Percentiles rank a stretch among this genome's conserved stretches.
Evolutionary conservation across 2,329 filamentous ascomycete species (phyloP).

Genomic region (Penicillium sp.): DNA sequence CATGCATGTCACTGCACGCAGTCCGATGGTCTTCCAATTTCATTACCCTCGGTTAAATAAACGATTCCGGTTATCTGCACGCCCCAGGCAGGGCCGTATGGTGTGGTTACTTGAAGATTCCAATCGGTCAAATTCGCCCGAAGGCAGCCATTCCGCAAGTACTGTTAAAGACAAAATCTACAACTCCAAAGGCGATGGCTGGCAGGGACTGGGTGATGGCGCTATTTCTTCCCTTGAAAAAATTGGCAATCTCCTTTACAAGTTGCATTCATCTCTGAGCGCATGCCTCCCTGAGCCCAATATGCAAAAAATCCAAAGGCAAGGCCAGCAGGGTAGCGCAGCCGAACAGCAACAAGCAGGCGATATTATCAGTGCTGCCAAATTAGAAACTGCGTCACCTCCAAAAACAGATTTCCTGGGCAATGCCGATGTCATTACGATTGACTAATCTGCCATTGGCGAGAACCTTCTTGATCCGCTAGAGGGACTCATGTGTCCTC

Average conservation of each 20-base stretch:
- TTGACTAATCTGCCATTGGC: slow-evolving; percentile 28
- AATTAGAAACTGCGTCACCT: not conserved
- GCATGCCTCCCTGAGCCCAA: slow-evolving; percentile 15
- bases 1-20: slow-evolving; percentile 37
- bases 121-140: slow-evolving; percentile 14
- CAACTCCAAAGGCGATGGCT: slow-evolving; percentile 38
- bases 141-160: slow-evolving; percentile 20
- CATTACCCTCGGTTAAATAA: slow-evolving; percentile 35
- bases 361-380: not conserved
- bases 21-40: slow-evolving; percentile 36
- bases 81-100: slow-evolving; percentile 26
- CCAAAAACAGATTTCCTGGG: slow-evolving; percentile 7
- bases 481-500: slow-evolving; percentile 3
- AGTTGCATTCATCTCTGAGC: slow-evolving; percentile 33
- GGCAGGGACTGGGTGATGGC: slow-evolving; percentile 42
- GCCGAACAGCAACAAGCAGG: not conserved
- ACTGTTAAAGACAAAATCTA: slow-evolving; percentile 36
- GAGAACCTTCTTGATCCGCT: slow-evolving; percentile 1
- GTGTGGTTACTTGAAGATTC: slow-evolving; percentile 40
- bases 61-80: slow-evolving; percentile 33
- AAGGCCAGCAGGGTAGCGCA: slow-evolving; percentile 4
- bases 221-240: slow-evolving; percentile 35
- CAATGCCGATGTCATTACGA: slow-evolving; percentile 37
- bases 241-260: slow-evolving; percentile 33
- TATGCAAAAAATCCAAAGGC: slow-evolving; percentile 8